Evolutionary conservation across 495 filamentous ascomycete genomes (phyloP).

Genomic region (Penicillium angulare): DNA sequence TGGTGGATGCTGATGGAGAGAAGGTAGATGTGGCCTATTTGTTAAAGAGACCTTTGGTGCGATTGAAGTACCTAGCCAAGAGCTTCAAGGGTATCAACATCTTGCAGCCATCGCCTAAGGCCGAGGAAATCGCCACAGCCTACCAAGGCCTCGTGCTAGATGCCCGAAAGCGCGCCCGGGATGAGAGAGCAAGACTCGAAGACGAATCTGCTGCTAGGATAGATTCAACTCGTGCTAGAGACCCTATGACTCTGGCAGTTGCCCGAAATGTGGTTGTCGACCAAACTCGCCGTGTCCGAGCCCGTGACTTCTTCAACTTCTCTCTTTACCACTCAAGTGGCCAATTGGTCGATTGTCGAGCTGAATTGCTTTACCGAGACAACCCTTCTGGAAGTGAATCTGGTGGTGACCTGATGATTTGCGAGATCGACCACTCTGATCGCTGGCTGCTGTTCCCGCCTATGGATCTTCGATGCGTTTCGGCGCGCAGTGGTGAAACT

Average conservation of each 20-base stretch:
- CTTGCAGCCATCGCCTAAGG: conserved; percentile 55
- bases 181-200: conserved; percentile 83
- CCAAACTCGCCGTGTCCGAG: conserved; percentile 69
- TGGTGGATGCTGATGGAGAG: conserved; percentile 76
- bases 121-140: conserved; percentile 51
- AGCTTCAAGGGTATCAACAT: conserved; percentile 69
- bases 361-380: conserved; percentile 87
- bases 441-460: conserved; percentile 93
- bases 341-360: conserved; percentile 79
- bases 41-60: conserved; percentile 82
- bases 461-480: conserved; percentile 63
- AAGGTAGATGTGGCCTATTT: conserved; percentile 93
- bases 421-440: conserved; percentile 72
- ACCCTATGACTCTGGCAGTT: conserved; percentile 71
- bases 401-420: conserved; percentile 83
- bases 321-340: conserved; percentile 86
- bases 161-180: conserved; percentile 73
- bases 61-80: conserved; percentile 84
- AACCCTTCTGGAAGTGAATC: conserved; percentile 54
- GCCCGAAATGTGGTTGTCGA: conserved; percentile 70
- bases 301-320: conserved; percentile 85
- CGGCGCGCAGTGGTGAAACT: conserved; percentile 75
- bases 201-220: conserved; percentile 86
- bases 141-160: conserved; percentile 74
- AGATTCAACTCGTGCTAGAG: conserved; percentile 73